Base-by-base conservation (phyloP, 371 early-diverging fungal species). In the Funneliformis caledonium region DNA sequence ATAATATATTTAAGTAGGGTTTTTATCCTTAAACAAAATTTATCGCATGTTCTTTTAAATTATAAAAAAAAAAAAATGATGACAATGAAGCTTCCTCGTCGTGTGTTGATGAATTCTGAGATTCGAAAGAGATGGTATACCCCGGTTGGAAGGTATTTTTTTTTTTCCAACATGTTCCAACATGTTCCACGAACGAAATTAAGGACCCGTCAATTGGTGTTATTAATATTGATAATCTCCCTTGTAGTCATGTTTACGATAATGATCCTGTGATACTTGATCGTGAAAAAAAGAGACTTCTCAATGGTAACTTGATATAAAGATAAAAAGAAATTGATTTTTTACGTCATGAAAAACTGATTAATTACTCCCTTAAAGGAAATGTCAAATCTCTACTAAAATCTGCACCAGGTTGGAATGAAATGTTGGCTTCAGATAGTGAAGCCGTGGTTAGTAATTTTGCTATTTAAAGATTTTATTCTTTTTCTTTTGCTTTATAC, bases 371-470 rank as follows among this genome's bases (percentile, higher is more conserved):
- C 43, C 31, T 77, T 45, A 16, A 8, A 78, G 67, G 78, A 33
- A 33, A 68, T 16, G 69, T 56, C 9, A 64, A 50, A 68, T 16
- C n/a, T 43, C 1, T 48, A 1, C 31, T 86, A 52, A 86, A 85
- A 76, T 62, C 65, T 11, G 86, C 86, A 4, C 86, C 86, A 2
- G 83, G 83, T 47, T 86, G 86, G 86, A 72, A 47, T 16, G 76
- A 83, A 8, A 81, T 68, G 3, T 64, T 80, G n/a, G 86, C 86
- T 9, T 82, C 86, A 0, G 86, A 85, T 56, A 84, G 85, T 22
- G 86, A 86, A 78, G 85, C 85, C 0, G 81, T 83, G 37, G 78
- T 78, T 68, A 48, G 42, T 26, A 2, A 37, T 16, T 42, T n/a
- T 14, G 60, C 42, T 26, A 19, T 11, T 56, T 26, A 42, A 26